Conservation (phyloP, 768 basidiomycete species). For the Gloeostereum incarnatum region DNA sequence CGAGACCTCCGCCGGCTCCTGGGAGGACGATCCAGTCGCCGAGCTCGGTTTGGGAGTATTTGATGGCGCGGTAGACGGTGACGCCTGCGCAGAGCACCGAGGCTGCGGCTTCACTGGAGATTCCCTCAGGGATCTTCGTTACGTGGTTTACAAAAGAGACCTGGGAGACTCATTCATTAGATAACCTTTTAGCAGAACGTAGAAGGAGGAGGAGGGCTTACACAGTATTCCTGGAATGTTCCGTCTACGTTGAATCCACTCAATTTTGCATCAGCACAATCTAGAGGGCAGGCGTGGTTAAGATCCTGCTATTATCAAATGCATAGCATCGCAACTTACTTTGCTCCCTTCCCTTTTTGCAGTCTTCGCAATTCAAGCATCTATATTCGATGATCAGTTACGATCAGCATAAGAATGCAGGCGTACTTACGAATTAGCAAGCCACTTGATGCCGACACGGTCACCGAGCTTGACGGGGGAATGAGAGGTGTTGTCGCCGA, state of each 20-base stretch:
- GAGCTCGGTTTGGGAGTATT: constrained; percentile 51
- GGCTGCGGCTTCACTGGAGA: constrained; percentile 59
- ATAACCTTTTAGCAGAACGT: not conserved
- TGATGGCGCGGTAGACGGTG: constrained; percentile 82
- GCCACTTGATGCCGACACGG: constrained; percentile 79
- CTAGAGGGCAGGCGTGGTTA: constrained; percentile 39
- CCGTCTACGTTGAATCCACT: constrained; percentile 75
- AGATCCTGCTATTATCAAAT: not conserved
- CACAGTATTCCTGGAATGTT: constrained; percentile 63
- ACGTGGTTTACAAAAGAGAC: constrained; percentile 67
- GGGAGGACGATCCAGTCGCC: constrained; percentile 75
- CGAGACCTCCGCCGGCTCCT: constrained; percentile 77
- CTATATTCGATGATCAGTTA: not conserved
- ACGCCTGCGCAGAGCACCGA: constrained; percentile 78
- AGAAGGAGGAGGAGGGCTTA: constrained; percentile 13
- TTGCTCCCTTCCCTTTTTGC: constrained; percentile 70
- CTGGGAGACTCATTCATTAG: constrained; percentile 14
- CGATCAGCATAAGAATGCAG: not conserved
- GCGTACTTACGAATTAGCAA: constrained; percentile 25
- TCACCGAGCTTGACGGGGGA: constrained; percentile 68
- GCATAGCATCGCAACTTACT: constrained; percentile 30
- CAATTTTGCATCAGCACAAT: constrained; percentile 48
- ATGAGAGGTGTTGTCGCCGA: constrained; percentile 50
- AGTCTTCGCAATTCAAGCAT: constrained; percentile 70
- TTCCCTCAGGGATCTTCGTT: constrained; percentile 67